phyloP scores from a whole-genome alignment of 176 grass and related monocot species.

The Calamus simplicifolius region DNA sequence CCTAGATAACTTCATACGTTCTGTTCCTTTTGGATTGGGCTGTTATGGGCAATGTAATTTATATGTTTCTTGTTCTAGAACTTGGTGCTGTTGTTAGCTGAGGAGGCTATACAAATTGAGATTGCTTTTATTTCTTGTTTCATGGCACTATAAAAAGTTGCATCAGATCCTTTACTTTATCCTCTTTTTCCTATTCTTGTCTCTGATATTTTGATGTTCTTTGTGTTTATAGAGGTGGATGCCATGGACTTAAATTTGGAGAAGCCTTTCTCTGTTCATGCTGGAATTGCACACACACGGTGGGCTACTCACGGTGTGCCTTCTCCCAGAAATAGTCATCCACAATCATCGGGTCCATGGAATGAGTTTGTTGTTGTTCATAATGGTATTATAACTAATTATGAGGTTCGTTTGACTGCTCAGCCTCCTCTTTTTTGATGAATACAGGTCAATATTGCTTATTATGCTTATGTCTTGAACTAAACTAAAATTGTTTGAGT shows the following conservation, averaged over 20 bases:
- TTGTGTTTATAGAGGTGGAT: slow-evolving; percentile 54
- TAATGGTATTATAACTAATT: slow-evolving; percentile 99
- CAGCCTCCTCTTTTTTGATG: not conserved
- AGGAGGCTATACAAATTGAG: too few relatives aligned
- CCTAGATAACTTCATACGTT: too few relatives aligned
- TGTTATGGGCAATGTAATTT: too few relatives aligned
- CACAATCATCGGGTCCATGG: slow-evolving; percentile 74
- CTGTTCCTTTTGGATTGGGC: too few relatives aligned
- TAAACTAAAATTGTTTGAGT: too few relatives aligned
- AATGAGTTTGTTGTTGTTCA: slow-evolving; percentile 97
- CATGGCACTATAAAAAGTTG: too few relatives aligned
- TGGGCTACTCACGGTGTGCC: slow-evolving; percentile 96
- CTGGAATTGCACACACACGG: slow-evolving; percentile 86
- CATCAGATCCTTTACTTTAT: too few relatives aligned
- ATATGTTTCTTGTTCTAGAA: too few relatives aligned
- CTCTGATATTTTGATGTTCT: not conserved
- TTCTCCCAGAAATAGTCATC: slow-evolving; percentile 87
- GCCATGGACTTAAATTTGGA: slow-evolving; percentile 77
- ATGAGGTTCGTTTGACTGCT: slow-evolving; percentile 55
- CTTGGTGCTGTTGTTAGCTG: too few relatives aligned
- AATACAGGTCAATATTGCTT: not conserved
- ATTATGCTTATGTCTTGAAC: too few relatives aligned
- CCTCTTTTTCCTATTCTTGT: too few relatives aligned
- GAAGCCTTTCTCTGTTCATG: slow-evolving; percentile 58
- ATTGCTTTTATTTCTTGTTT: too few relatives aligned